Evolutionary conservation across 1,284 basidiomycete genomes (phyloP).

Genomic region (Fistulina hepatica): DNA sequence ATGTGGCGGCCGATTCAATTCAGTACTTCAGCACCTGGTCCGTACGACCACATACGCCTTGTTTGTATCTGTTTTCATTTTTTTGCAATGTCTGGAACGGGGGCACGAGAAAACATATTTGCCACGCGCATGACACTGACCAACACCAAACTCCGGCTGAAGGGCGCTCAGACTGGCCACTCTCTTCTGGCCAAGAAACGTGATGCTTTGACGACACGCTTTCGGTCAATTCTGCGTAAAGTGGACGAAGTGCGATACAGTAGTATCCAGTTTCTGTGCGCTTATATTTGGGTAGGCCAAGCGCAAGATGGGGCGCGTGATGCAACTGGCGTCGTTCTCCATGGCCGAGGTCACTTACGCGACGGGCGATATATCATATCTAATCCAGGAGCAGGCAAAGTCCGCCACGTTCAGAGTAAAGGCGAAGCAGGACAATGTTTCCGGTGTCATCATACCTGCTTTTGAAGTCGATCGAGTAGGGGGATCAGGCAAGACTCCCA

Average conservation of each 20-base stretch:
- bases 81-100: conserved; percentile 71
- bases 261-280: conserved; percentile 3
- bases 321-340: conserved; percentile 97
- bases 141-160: conserved; percentile 86
- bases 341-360: conserved; percentile 98
- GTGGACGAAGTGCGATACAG: conserved; percentile 74
- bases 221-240: conserved; percentile 81
- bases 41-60: too few relatives aligned
- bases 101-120: conserved; percentile 84
- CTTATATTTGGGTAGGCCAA: conserved; percentile 58
- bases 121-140: conserved; percentile 93
- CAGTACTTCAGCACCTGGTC: too few relatives aligned
- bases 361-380: conserved; percentile 95
- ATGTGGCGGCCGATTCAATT: too few relatives aligned
- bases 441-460: conserved; percentile 92
- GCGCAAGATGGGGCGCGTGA: conserved; percentile 96
- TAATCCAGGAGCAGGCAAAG: conserved; percentile 86
- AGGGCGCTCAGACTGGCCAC: conserved; percentile 96
- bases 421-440: conserved; percentile 97
- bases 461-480: conserved; percentile 85
- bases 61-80: not conserved
- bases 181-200: conserved; percentile 96
- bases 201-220: conserved; percentile 89
- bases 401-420: conserved; percentile 88
- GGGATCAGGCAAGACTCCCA: conserved; percentile 54